Percentiles rank a stretch among this genome's conserved stretches.
Evolutionary conservation across 139 green algal genomes (phyloP).

Genomic region (Parachlorella kessleri): DNA sequence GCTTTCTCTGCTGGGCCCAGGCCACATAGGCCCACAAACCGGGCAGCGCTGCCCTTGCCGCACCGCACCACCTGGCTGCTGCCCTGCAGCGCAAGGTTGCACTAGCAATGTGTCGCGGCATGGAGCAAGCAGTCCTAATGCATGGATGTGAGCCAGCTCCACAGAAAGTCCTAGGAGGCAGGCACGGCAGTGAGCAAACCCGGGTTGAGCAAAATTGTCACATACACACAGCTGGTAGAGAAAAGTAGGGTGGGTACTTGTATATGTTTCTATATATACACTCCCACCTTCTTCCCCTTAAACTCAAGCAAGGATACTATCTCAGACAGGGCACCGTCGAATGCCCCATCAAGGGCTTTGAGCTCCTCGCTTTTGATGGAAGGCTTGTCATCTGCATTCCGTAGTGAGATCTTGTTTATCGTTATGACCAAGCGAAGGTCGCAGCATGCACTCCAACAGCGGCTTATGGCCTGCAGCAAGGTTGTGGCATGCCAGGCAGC

Average conservation of each 20-base stretch:
- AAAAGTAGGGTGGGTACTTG: too few relatives aligned
- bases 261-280: too few relatives aligned
- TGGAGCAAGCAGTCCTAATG: too few relatives aligned
- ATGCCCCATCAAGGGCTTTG: conserved; percentile 46
- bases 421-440: too few relatives aligned
- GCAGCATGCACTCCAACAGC: too few relatives aligned
- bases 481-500: too few relatives aligned
- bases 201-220: too few relatives aligned
- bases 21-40: conserved; percentile 68
- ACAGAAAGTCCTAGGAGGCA: too few relatives aligned
- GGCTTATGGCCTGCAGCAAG: too few relatives aligned
- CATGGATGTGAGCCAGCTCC: too few relatives aligned
- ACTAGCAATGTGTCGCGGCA: conserved; percentile 11
- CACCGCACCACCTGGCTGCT: conserved; percentile 23
- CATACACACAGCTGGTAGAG: too few relatives aligned
- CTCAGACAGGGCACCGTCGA: conserved; percentile 58
- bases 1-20: conserved; percentile 66
- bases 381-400: conserved; percentile 42
- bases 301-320: conserved; percentile 69
- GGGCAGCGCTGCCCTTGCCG: conserved; percentile 18
- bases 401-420: background rate
- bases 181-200: too few relatives aligned
- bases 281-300: conserved; percentile 72
- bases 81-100: conserved; percentile 27
- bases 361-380: conserved; percentile 55